These are phyloP conservation scores for Fraxinus xanthoxyloides DNA, from an alignment of 305 asterid species.

Conservation along the genomic window DNA sequence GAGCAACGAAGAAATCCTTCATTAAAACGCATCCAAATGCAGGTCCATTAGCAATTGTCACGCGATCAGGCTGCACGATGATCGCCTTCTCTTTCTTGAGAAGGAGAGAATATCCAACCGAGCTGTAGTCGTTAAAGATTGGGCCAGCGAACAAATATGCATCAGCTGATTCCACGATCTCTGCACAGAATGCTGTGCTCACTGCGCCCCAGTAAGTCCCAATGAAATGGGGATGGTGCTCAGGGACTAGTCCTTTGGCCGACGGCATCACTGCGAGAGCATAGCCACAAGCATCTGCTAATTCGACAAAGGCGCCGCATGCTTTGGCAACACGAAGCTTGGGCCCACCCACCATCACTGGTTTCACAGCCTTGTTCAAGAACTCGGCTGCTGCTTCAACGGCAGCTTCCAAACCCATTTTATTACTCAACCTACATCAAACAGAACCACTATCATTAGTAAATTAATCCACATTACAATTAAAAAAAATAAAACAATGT, in stretches of 20 bases:
- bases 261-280: slow-evolving; percentile 79
- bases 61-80: slow-evolving; percentile 78
- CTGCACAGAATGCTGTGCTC: slow-evolving; percentile 82
- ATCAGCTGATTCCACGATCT: slow-evolving; percentile 87
- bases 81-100: slow-evolving; percentile 84
- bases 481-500: slow-evolving; percentile 2
- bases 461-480: not conserved
- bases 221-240: slow-evolving; percentile 72
- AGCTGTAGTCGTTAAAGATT: slow-evolving; percentile 75
- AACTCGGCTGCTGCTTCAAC: slow-evolving; percentile 72
- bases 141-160: slow-evolving; percentile 91
- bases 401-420: slow-evolving; percentile 70
- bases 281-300: slow-evolving; percentile 67
- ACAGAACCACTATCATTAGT: not conserved
- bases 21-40: slow-evolving; percentile 76
- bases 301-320: slow-evolving; percentile 50
- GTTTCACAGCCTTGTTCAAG: slow-evolving; percentile 80
- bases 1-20: slow-evolving; percentile 71
- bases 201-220: slow-evolving; percentile 98
- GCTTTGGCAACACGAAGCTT: slow-evolving; percentile 79
- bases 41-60: slow-evolving; percentile 64
- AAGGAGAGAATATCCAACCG: slow-evolving; percentile 81
- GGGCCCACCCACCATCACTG: slow-evolving; percentile 86
- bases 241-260: slow-evolving; percentile 77
- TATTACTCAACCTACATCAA: slow-evolving; percentile 54